Evolutionary conservation across 345 rosid species (phyloP).

Genomic region (Abelmoschus esculentus): DNA sequence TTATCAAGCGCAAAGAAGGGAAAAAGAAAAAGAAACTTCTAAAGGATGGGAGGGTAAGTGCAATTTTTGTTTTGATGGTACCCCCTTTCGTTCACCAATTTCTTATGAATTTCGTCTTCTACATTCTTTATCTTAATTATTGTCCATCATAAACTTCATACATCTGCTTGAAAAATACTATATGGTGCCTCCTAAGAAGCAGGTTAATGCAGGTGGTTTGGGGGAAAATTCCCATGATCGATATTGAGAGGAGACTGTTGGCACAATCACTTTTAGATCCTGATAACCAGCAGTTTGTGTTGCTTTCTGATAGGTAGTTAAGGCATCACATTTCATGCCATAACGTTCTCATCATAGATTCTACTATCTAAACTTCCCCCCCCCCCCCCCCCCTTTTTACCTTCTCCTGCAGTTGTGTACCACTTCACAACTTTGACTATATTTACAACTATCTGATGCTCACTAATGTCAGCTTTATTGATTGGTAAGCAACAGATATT

Average conservation of each 20-base stretch:
- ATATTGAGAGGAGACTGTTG: constrained; percentile 57
- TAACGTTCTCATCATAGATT: constrained; percentile 5
- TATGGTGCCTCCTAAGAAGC: neutral
- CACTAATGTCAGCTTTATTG: constrained; percentile 56
- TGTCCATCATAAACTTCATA: neutral
- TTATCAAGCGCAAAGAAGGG: neutral
- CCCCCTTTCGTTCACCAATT: neutral
- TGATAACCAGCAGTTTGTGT: constrained; percentile 62
- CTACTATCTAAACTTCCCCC: constrained; percentile 1
- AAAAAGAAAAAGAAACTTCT: neutral
- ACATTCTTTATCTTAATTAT: neutral
- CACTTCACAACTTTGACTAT: constrained; percentile 50
- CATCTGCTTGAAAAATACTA: neutral
- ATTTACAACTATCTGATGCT: constrained; percentile 50
- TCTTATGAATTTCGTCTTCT: neutral
- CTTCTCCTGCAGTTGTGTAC: constrained; percentile 44
- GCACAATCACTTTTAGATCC: constrained; percentile 59
- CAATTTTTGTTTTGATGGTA: neutral
- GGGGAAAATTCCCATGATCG: constrained; percentile 69
- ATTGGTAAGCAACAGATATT: constrained; percentile 34
- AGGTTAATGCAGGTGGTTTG: constrained; percentile 43
- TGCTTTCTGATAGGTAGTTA: constrained; percentile 62
- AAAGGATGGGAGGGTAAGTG: neutral
- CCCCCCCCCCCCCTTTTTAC: constrained; percentile 9
- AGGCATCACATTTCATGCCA: constrained; percentile 3